Evolutionary conservation across 257 asterid genomes (phyloP), one percentile per base, ranked within the genome.

Genomic region (Coffea eugenioides): DNA sequence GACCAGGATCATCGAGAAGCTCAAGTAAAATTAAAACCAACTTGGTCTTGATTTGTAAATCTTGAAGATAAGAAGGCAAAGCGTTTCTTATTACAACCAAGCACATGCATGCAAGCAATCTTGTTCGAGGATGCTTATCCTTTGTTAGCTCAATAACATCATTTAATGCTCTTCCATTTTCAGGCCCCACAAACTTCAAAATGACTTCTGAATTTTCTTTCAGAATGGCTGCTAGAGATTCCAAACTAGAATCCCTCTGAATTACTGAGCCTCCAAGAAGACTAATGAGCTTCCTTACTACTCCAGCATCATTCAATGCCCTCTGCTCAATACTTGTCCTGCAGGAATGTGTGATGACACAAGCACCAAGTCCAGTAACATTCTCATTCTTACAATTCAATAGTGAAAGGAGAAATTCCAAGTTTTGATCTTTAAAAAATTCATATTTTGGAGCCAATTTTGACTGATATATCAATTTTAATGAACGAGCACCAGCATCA

Each of bases 401-500:
- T 46, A 96, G 83, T 6, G 93, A 91, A 65, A 88, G 90, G 82
- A 94, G 92, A 87, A 90, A 89, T 79, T 83, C 91, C 81, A 92
- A 89, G 87, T 91, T 96, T 76, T 86, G 82, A 71, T 90, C 90
- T 85, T 85, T 87, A 71, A 91, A 80, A 81, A 92, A 91, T 80
- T 96, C 97, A 82, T 85, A 96, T 83, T 89, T 86, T 34, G 99
- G 97, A 76, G 98, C 94, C 84, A 87, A 71, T 81, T 85, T 92
- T 64, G 99, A 96, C 81, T 94, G 99, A 86, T 92, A 96, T 56
- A 96, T 96, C 87, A 96, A 75, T 85, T 90, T 96, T 64, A 94
- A 98, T 78, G 98, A 87, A 59, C 97, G 98, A 54, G 98, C 98
- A 86, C 91, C 89, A 20, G 97, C 97, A 88, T 90, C 97, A 82